These are phyloP conservation scores for Lagerstroemia fauriei DNA, from an alignment of 441 rosid genomes.

Conservation along the genomic window DNA sequence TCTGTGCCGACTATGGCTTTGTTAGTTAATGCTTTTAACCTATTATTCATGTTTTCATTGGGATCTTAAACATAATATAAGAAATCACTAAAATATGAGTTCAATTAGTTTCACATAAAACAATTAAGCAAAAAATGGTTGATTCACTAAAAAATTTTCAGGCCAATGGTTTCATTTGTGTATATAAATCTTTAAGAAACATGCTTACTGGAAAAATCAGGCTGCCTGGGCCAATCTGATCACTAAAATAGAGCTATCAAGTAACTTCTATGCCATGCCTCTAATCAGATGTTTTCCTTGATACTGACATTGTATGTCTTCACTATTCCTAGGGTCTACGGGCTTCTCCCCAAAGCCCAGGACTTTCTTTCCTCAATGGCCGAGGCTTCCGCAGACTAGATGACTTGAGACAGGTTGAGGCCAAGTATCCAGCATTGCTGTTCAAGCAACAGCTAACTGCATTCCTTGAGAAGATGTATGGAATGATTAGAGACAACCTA, in stretches of 20 bases:
- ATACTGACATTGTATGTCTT: slow-evolving; percentile 17
- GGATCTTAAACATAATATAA: background rate
- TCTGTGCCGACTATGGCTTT: background rate
- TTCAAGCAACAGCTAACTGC: slow-evolving; percentile 99
- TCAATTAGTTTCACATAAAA: background rate
- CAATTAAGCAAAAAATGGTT: background rate
- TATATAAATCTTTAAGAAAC: background rate
- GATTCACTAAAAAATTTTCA: background rate
- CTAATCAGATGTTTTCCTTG: background rate
- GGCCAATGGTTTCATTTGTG: background rate
- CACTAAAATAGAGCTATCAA: background rate
- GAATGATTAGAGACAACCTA: slow-evolving; percentile 95
- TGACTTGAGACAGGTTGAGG: slow-evolving; percentile 94
- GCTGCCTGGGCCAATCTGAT: background rate
- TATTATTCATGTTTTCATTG: background rate
- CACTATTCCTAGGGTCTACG: slow-evolving; percentile 64
- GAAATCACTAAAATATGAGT: background rate
- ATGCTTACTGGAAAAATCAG: background rate
- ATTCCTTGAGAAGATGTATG: slow-evolving; percentile 97
- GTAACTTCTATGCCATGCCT: background rate
- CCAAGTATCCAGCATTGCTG: slow-evolving; percentile 97
- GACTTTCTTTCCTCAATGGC: slow-evolving; percentile 79
- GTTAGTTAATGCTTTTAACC: background rate
- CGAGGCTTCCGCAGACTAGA: slow-evolving; percentile 78
- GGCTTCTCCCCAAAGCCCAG: slow-evolving; percentile 91